Base-by-base conservation (phyloP, 1,139 yeast genomes). In the Yamadazyma membranifaciens region DNA sequence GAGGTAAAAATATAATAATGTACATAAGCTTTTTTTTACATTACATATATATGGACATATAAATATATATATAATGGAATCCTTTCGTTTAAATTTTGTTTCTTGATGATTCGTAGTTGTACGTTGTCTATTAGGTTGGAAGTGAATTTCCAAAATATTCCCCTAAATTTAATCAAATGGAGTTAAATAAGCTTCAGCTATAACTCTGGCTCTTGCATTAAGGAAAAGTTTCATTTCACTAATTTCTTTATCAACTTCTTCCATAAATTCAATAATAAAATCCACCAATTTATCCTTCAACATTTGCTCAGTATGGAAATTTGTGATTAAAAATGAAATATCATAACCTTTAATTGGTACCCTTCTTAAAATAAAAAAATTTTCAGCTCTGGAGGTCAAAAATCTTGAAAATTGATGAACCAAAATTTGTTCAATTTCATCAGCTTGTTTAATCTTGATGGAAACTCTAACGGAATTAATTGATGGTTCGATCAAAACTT, bases 221-320 rank as follows among this genome's bases (percentile, higher is more conserved):
- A 94, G 78, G 62, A 92, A 94, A 61, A 92, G 75, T 66, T 94
- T 94, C 96, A 92, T 94, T 63, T 92, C 99, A 63, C 96, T 87
- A 58, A 92, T 94, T 64, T 92, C 99, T 69, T 91, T 92, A 65
- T 92, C 99, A 20, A 92, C 98, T 56, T 91, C 98, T 64, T 92
- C 98, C 98, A 92, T 91, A 62, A 94, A 92, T 67, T 92, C 98
- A 55, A 92, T 88, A 54, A 92, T 89, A 60, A 92, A 92, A 63
- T 92, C 98, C 37, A 92, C 96, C 57, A 92, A 77, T 64, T 94
- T 94, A 57, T 86, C 92, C 67, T 94, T 92, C 64, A 91, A 78
- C 96, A 92, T 89, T 53, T 85, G 85, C 63, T 92, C 98, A 9
- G 97, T 89, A 65, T 92, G 98, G 67, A 83, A 83, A 65, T 92